Base-by-base conservation (phyloP, 1,139 yeast genomes). In the Hansenula sp. region DNA sequence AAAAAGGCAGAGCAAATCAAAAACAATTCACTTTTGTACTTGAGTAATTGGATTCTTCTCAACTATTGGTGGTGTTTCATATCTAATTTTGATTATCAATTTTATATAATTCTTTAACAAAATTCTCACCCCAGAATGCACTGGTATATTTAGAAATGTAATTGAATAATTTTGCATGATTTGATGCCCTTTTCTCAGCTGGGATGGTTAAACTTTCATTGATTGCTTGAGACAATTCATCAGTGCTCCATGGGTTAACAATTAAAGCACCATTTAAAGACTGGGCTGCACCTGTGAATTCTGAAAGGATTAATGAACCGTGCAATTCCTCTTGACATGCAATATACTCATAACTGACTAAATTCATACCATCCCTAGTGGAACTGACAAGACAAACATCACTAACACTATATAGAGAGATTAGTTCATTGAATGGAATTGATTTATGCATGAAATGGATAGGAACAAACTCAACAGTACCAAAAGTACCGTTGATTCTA, bases 231-330 rank as follows among this genome's bases (percentile, higher is more conserved):
- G 96, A 81, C 59, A 93, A 68, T 56, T 94, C 99, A 56, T 94
- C 99, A 16, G 93, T 91, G 63, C 91, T 93, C 99, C 99, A 93
- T 3, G 99, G 99, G 60, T 93, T 93, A 29, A 93, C 96, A 49
- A 93, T 82, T 19, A 93, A 65, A 1, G 96, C 90, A 24, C 99
- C 99, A 60, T 93, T 93, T 51, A 93, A 71, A 1, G 95, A 84
- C 67, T 93, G 99, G 0, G 99, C 98, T n/a, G 99, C 99, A 40
- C 99, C 99, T 0, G 99, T 95, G 68, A 93, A 93, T 66, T 93
- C 99, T 39, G 95, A 84, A 49, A 93, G 68, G 41, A 93, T 85
- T 54, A 93, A 72, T 4, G 89, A 81, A 9, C 99, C 99, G 52
- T 89, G 84, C 47, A 82, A 81, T 41, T 83, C 83, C 54, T 86